Evolutionary conservation across 169 alveolate species (phyloP).

Genomic region (Plasmodium falciparum): DNA sequence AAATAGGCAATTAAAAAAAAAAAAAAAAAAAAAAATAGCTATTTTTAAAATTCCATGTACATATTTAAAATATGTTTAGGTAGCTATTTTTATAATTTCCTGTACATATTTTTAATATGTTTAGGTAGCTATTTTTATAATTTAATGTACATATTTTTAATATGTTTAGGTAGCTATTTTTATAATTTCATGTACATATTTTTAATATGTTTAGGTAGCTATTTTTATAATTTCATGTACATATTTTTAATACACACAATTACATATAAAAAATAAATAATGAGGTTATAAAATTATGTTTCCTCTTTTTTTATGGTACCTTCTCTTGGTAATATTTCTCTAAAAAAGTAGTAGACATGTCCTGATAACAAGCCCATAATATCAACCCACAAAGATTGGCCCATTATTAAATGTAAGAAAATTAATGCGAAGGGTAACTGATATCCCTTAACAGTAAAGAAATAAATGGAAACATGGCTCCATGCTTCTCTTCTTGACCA

Average conservation of each 20-base stretch:
- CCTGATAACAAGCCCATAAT: constrained; percentile 91
- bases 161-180: too few species aligned
- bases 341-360: constrained; percentile 86
- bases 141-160: neutral
- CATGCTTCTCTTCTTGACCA: constrained; percentile 91
- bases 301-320: constrained; percentile 55
- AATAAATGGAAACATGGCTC: constrained; percentile 87
- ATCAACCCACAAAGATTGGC: constrained; percentile 90
- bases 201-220: neutral
- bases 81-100: too few species aligned
- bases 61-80: neutral
- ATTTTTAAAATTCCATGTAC: neutral
- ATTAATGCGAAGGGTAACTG: constrained; percentile 91
- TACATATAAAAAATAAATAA: too few species aligned
- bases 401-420: constrained; percentile 89
- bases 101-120: neutral
- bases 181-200: neutral
- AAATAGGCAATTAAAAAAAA: neutral
- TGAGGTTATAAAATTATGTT: too few species aligned
- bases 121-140: too few species aligned
- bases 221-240: neutral
- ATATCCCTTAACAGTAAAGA: constrained; percentile 89
- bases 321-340: constrained; percentile 89
- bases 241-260: constrained; percentile 3
- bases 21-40: neutral